Base-by-base conservation (phyloP, 345 rosid genomes). In the Eutrema yunnanense region DNA sequence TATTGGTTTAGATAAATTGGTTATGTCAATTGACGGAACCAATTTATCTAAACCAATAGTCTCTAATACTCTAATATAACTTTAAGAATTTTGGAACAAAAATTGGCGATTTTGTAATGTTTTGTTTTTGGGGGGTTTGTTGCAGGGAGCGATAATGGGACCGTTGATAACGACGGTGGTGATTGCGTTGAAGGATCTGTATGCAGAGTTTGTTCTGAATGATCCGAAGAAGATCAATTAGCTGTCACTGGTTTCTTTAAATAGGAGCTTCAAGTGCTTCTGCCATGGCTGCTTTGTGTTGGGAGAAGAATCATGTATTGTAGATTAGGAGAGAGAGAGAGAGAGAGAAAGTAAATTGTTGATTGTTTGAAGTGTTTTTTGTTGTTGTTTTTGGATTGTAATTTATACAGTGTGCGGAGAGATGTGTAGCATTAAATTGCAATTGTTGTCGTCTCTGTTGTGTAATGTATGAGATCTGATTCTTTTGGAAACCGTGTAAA, bases 121-220 rank as follows among this genome's bases (percentile, higher is more conserved):
- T 19, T 64, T 50, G 56, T 50, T 42, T 4, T 1, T 3, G 9
- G 37, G 16, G 10, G 12, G 29, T 30, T 26, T 54, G 38, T 57
- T 59, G 67, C 84, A 95, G 99, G 98, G 99, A 74, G 99, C 99
- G 33, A 92, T 95, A 54, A 95, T 92, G 98, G 99, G 98, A 4
- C 99, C 99, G 2, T 81, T 95, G 80, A 90, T 95, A 73, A 92
- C 98, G 5, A 95, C 98, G 0, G 96, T 92, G 51, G 86, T 95
- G 73, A 87, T 95, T 9, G 98, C 92, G 11, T 83, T 95, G 14
- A 95, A 95, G 84, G 96, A 95, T 84, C 69, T 95, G 61, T 95
- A 95, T 41, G 86, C 81, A 4, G 99, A 95, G 77, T 92, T 90
- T 75, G 91, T 95, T 47, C 72, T 95, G 34, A 88, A 72, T 16